These are phyloP conservation scores for Lactarius deliciosus DNA, from an alignment of 768 basidiomycete species.

Conservation along the genomic window DNA sequence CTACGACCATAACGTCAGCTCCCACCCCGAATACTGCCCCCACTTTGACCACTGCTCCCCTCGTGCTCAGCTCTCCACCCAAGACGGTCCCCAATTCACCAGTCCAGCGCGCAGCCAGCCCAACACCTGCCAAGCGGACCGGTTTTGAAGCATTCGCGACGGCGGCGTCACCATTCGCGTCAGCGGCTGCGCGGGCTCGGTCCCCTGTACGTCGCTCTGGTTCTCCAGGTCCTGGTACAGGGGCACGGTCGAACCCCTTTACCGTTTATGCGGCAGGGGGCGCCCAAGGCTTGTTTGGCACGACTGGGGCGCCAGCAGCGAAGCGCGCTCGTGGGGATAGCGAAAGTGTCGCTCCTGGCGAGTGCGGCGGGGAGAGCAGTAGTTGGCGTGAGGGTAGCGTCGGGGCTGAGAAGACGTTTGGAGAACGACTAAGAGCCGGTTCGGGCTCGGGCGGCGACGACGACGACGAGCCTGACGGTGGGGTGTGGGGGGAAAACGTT, in stretches of 20 bases:
- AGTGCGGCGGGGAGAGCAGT: constrained; percentile 29
- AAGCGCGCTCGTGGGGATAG: constrained; percentile 50
- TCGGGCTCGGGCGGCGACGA: constrained; percentile 49
- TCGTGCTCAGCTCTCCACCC: constrained; percentile 23
- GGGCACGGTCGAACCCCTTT: constrained; percentile 41
- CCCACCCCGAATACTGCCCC: constrained; percentile 9
- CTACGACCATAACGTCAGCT: constrained; percentile 24
- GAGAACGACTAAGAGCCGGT: constrained; percentile 63
- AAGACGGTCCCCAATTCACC: constrained; percentile 23
- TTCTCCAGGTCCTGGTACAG: constrained; percentile 51
- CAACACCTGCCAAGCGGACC: constrained; percentile 47
- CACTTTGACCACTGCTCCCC: constrained; percentile 11
- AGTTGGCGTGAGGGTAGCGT: constrained; percentile 14
- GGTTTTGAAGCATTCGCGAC: constrained; percentile 60
- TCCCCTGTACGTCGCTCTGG: constrained; percentile 43
- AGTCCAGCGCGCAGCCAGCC: constrained; percentile 28
- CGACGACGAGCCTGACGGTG: constrained; percentile 39
- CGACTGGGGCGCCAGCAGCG: constrained; percentile 43
- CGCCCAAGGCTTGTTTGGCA: constrained; percentile 45
- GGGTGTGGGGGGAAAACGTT: constrained; percentile 49
- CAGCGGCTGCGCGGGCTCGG: constrained; percentile 54
- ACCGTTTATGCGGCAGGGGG: constrained; percentile 50
- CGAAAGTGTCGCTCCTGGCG: constrained; percentile 27
- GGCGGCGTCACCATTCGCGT: constrained; percentile 51
- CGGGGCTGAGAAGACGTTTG: constrained; percentile 43